Evolutionary conservation across 2,329 filamentous ascomycete species (phyloP).

Genomic region (Tolypocladium album): DNA sequence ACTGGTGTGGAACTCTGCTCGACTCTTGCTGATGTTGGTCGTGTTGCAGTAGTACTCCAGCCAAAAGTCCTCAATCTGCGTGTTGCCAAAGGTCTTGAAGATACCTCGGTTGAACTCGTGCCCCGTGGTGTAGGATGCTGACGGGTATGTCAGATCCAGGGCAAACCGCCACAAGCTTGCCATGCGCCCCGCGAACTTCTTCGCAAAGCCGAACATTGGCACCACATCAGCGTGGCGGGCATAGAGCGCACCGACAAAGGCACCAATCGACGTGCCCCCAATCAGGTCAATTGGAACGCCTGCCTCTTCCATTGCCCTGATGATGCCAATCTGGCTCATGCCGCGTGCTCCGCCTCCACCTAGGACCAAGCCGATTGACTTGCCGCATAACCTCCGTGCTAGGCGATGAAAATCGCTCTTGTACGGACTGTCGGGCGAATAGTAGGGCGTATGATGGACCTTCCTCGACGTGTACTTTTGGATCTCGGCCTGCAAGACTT

Average conservation of each 20-base stretch:
- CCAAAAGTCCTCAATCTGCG: constrained; percentile 98
- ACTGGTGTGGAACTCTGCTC: constrained; percentile 85
- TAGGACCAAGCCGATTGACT: constrained; percentile 86
- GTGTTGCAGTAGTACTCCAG: constrained; percentile 98
- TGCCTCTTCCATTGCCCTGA: constrained; percentile 88
- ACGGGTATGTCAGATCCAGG: constrained; percentile 89
- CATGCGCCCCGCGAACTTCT: constrained; percentile 98
- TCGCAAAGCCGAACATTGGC: constrained; percentile 90
- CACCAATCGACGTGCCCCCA: constrained; percentile 90
- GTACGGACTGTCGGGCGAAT: constrained; percentile 82
- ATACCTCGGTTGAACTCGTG: constrained; percentile 99
- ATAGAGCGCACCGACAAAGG: constrained; percentile 91
- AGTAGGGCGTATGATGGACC: constrained; percentile 78
- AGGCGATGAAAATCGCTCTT: constrained; percentile 96
- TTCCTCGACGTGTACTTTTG: constrained; percentile 96
- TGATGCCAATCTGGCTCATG: constrained; percentile 87
- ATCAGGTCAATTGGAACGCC: constrained; percentile 94
- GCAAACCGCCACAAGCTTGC: constrained; percentile 98
- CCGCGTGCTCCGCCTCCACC: constrained; percentile 89
- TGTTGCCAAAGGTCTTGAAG: constrained; percentile 95
- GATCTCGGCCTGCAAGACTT: constrained; percentile 91
- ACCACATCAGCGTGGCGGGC: constrained; percentile 94
- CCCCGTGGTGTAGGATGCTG: constrained; percentile 92
- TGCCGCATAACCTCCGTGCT: constrained; percentile 80
- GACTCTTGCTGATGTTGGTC: constrained; percentile 92